Evolutionary conservation across 2,329 filamentous ascomycete species (phyloP), one percentile per base, ranked within the genome.

Genomic region (Leptographium lundbergii): DNA sequence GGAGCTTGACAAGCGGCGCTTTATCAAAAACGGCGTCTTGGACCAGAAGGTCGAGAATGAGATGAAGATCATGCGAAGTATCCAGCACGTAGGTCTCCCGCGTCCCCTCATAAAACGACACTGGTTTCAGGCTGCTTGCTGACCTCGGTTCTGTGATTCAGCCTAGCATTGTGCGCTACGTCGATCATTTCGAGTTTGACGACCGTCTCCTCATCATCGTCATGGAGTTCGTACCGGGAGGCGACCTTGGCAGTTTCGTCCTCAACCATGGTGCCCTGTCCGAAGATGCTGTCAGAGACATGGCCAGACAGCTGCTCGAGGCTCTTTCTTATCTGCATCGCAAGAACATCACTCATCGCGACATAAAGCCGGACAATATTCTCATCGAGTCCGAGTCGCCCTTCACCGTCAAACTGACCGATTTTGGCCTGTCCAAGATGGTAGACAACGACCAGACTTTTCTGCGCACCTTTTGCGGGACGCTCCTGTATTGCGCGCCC

Each of bases 281-380:
- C 0, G 92, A 97, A 68, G 65, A 71, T 0, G 76, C 85, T 64
- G 86, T 84, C n/a, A 84, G 86, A 69, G 76, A 75, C 6, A 88
- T 96, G 70, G 82, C 91, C 1, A 70, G 74, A 24, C 90, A 95
- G 69, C 81, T 97, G 42, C 74, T 96, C 51, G 82, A 86, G 65
- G 92, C 92, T 2, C 75, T 99, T 57, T 84, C 84, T 34, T 96
- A 99, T 69, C 77, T 99, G 10, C 94, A 99, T 70, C 77, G 79
- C 57, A 86, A 88, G 66, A 90, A 87, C 68, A 96, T 99, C 66
- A 97, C 92, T 0, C 94, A 99, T 72, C 87, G 94, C n/a, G 94
- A 99, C 71, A 91, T 99, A 68, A 99, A 99, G 69, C 94, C 94
- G 0, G 94, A 99, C 75, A 99, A 99, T 67, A 96, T 99, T 61